Conservation (phyloP, 2,329 filamentous ascomycete species). For the Drechslera avenae region DNA sequence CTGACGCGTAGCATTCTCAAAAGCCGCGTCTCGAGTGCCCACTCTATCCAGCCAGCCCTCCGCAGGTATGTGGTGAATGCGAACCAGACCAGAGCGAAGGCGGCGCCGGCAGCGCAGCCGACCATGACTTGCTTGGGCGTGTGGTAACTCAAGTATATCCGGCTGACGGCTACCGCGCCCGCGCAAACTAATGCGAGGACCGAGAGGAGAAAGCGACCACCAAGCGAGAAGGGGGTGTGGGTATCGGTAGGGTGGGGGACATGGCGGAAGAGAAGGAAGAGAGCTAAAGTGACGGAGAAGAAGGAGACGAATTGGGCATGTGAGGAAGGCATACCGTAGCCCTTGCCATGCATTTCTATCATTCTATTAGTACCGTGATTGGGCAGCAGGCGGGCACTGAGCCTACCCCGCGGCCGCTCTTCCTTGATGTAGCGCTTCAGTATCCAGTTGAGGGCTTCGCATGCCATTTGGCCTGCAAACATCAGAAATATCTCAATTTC, state of each 20-base stretch:
- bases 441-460: slow-evolving; percentile 87
- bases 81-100: slow-evolving; percentile 82
- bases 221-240: slow-evolving; percentile 62
- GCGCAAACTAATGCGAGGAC: slow-evolving; percentile 49
- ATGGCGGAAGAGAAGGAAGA: slow-evolving; percentile 87
- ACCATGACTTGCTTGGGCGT: slow-evolving; percentile 85
- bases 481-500: slow-evolving; percentile 88
- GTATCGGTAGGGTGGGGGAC: slow-evolving; percentile 53
- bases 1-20: slow-evolving; percentile 72
- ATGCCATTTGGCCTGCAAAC: slow-evolving; percentile 88
- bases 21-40: slow-evolving; percentile 70
- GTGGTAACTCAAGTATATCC: slow-evolving; percentile 92
- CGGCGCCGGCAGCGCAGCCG: slow-evolving; percentile 71
- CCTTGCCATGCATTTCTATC: slow-evolving; percentile 77
- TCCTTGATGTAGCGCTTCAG: slow-evolving; percentile 93
- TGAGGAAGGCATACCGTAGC: slow-evolving; percentile 96
- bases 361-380: slow-evolving; percentile 2
- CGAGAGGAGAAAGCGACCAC: slow-evolving; percentile 64
- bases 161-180: slow-evolving; percentile 71
- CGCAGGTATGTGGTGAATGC: slow-evolving; percentile 69
- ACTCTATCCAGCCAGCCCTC: slow-evolving; percentile 70
- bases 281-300: slow-evolving; percentile 80
- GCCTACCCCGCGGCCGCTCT: slow-evolving; percentile 78
- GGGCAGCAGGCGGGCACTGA: neutral
- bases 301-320: slow-evolving; percentile 95